phyloP scores from a whole-genome alignment of 192 early-diverging fungal species.

The Jimgerdemannia flammicorona region DNA sequence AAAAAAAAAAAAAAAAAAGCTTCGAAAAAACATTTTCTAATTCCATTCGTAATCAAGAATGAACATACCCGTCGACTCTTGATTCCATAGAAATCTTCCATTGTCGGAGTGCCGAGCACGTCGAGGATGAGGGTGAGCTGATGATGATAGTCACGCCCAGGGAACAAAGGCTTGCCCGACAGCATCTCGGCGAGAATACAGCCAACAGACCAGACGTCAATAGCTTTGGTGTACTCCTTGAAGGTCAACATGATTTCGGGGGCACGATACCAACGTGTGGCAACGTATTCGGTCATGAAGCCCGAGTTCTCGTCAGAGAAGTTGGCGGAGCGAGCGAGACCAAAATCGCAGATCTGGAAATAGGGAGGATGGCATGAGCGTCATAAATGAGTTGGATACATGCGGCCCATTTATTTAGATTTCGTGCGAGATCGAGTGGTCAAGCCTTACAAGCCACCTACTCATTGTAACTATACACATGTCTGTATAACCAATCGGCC shows the following conservation, averaged over 20 bases:
- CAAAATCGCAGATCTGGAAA: constrained; percentile 95
- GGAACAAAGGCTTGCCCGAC: constrained; percentile 76
- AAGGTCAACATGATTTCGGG: constrained; percentile 97
- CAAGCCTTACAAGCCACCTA: too few species aligned
- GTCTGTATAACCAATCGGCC: too few species aligned
- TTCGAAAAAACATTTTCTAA: too few species aligned
- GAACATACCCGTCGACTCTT: constrained; percentile 58
- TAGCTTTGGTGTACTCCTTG: constrained; percentile 98
- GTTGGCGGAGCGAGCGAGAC: constrained; percentile 88
- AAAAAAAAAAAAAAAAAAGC: too few species aligned
- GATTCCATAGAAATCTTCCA: constrained; percentile 78
- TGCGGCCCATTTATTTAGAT: neutral
- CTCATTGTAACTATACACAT: too few species aligned
- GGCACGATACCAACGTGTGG: constrained; percentile 92
- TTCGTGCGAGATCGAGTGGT: neutral
- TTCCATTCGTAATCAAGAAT: neutral
- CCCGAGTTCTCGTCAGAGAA: constrained; percentile 76
- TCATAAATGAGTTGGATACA: neutral
- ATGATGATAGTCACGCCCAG: constrained; percentile 89
- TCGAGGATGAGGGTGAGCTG: constrained; percentile 96
- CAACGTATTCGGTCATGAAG: constrained; percentile 97
- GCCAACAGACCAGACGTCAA: constrained; percentile 90
- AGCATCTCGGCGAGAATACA: constrained; percentile 87
- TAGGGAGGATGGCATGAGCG: neutral
- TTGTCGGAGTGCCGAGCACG: constrained; percentile 95